Evolutionary conservation across 2,329 filamentous ascomycete genomes (phyloP).

Genomic region (Colletotrichum higginsianum): DNA sequence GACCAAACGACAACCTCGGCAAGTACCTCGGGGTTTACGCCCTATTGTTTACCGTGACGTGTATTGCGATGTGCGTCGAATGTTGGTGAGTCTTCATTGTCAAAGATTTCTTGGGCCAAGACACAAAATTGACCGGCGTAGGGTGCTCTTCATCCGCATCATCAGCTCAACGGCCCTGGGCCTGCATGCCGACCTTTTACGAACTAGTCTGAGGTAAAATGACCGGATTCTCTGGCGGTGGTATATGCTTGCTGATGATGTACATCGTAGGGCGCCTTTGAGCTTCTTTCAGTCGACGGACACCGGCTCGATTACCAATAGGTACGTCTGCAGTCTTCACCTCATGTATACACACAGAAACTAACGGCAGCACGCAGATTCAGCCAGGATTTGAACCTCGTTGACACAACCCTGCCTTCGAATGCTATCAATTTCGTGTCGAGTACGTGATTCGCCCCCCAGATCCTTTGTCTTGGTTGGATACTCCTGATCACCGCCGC

Average conservation of each 20-base stretch:
- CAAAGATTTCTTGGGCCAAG: too few species aligned
- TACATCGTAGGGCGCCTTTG: background rate
- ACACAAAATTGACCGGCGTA: background rate
- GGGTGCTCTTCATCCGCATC: constrained; percentile 29
- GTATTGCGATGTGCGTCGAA: background rate
- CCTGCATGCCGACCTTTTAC: constrained; percentile 18
- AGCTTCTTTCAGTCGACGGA: constrained; percentile 27
- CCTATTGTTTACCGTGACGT: background rate
- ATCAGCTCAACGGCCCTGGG: constrained; percentile 15
- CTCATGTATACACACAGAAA: background rate
- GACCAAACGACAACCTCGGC: constrained; percentile 17
- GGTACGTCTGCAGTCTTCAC: background rate
- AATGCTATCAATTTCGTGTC: constrained; percentile 8
- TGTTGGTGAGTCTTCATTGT: constrained; percentile 7
- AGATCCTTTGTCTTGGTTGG: too few species aligned
- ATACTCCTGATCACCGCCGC: background rate
- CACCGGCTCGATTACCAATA: constrained; percentile 10
- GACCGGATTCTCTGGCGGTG: too few species aligned
- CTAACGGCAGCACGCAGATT: background rate
- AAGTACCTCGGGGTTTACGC: constrained; percentile 29
- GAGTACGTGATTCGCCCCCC: background rate
- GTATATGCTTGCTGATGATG: too few species aligned
- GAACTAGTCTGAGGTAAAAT: constrained; percentile 9
- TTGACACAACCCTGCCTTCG: constrained; percentile 16
- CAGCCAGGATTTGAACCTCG: constrained; percentile 20